Evolutionary conservation across 2,329 filamentous ascomycete species (phyloP).

Genomic region (Fonsecaea monophora): DNA sequence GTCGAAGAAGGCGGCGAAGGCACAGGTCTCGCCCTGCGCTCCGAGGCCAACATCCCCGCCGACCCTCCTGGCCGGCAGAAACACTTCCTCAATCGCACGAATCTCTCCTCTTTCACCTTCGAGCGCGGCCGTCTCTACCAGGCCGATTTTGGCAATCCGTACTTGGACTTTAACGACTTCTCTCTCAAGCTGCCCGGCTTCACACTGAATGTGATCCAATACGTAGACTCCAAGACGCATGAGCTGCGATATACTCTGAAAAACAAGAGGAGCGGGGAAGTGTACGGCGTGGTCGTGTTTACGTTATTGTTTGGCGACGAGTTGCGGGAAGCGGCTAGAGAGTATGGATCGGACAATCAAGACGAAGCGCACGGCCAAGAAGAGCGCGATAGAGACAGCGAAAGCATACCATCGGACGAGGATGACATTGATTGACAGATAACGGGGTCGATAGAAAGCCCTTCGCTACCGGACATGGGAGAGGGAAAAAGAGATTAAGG

Average conservation of each 20-base stretch:
- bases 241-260: conserved; percentile 90
- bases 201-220: conserved; percentile 46
- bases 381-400: conserved; percentile 1
- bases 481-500: neutral
- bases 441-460: neutral
- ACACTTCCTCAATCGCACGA: conserved; percentile 63
- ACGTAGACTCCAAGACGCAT: conserved; percentile 73
- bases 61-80: conserved; percentile 64
- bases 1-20: conserved; percentile 72
- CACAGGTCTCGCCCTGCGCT: conserved; percentile 57
- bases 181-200: conserved; percentile 49
- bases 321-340: conserved; percentile 38
- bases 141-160: conserved; percentile 86
- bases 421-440: conserved; percentile 19
- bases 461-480: neutral
- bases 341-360: conserved; percentile 19
- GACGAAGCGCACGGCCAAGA: conserved; percentile 7
- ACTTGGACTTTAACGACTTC: conserved; percentile 78
- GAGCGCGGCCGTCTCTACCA: conserved; percentile 67
- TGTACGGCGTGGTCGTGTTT: conserved; percentile 83
- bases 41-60: conserved; percentile 59
- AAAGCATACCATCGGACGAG: conserved; percentile 20
- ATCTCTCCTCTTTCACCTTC: conserved; percentile 65
- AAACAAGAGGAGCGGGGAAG: conserved; percentile 73
- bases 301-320: conserved; percentile 65